Evolutionary conservation across 2,329 filamentous ascomycete species (phyloP), one percentile per base, ranked within the genome.

Genomic region (Orbilia quercus): DNA sequence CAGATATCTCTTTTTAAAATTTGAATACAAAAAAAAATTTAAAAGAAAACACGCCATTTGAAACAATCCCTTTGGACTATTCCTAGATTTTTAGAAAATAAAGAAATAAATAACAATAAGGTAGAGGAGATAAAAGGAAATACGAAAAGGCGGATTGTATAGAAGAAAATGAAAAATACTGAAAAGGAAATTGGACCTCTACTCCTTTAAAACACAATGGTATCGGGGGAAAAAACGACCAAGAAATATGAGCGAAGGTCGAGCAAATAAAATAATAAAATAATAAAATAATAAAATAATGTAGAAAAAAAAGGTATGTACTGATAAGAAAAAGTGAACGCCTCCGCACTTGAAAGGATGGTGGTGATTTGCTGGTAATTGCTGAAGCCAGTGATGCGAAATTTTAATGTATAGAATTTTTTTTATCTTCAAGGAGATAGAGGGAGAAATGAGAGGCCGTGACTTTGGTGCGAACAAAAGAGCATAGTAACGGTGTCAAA

Each of bases 161-260:
- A 40, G 34, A 63, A 55, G 36, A 36, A 54, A 31, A 23, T 7
- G 40, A 14, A 63, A 58, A 23, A 47, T 31, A 23, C 16, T 7
- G 40, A 48, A 53, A 59, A 40, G 14, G 34, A 42, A 42, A 63
- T 14, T 36, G 25, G 42, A 34, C 63, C 54, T 59, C 63, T 59
- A 67, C 53, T 67, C 63, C 63, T 67, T 66, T 59, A 63, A 63
- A 51, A 47, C 42, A 38, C 18, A 40, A 42, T 62, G 66, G 66
- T 58, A 71, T 63, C 44, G 45, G 47, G n/a, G 22, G 44, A 50
- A 18, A 23, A 53, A 58, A 57, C 23, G 28, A 31, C n/a, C 23
- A 34, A 34, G 40, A 38, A 58, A 44, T n/a, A n/a, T n/a, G 44
- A 44, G 12, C 36, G 28, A 11, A 18, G 31, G 12, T 18, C n/a